Base-by-base conservation (phyloP, 495 filamentous ascomycete genomes). In the Xylaria flabelliformis region DNA sequence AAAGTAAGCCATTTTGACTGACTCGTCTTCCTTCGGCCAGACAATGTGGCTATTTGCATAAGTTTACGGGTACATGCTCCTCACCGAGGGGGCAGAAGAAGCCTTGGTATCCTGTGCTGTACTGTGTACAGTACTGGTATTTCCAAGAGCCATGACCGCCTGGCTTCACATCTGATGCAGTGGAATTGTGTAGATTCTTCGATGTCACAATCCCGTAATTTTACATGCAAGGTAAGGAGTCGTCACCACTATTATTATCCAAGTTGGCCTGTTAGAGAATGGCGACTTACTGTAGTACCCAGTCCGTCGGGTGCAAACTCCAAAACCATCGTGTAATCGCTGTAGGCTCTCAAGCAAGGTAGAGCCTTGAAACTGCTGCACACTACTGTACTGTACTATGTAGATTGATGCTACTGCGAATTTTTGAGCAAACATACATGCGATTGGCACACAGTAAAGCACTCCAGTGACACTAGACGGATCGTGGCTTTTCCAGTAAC, bases 1-100 rank as follows among this genome's bases (percentile, higher is more conserved):
- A 26, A 26, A 44, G 29, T 12, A 12, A 21, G 32, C 44, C 29
- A 29, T 32, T 46, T 24, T 29, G 26, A 39, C 68, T 70, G 68
- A 59, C 58, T 70, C 53, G 68, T 55, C 53, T n/a, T 41, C 46
- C 44, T 67, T 55, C 55, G 67, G 56, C 29, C 42, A 29, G 42
- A 62, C 26, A 46, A 51, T 58, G 32, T 41, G 65, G 48, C 51
- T 24, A 29, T 42, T 36, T 46, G 67, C 41, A 69, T 55, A 39
- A 44, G 32, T 69, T 34, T 19, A 44, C 61, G 39, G 61, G 61
- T 64, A 64, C 19, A 39, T 64, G 21, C 61, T 64, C 36, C 41
- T 53, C 64, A 51, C 64, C 64, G 44, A 58, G 51, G 65, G 24
- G 58, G 21, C 65, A 1, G 26, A 29, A 56, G 34, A 67, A 6